These are phyloP conservation scores for Paramecium bursaria DNA, from an alignment of 73 alveolate genomes.

Conservation along the genomic window DNA sequence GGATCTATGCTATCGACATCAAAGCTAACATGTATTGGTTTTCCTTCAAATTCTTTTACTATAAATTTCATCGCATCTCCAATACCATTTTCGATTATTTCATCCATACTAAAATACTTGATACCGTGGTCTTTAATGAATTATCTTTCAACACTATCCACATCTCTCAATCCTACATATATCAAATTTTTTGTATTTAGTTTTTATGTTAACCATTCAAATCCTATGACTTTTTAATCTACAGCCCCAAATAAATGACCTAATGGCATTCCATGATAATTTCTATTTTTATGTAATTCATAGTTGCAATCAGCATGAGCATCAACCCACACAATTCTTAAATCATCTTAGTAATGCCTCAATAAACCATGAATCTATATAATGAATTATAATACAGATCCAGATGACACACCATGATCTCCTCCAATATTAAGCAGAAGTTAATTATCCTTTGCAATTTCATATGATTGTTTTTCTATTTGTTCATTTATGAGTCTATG, in stretches of 20 bases:
- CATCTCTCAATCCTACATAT: constrained; percentile 8
- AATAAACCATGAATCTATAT: constrained; percentile 6
- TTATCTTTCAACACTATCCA: constrained; percentile 23
- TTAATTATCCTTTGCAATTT: background rate
- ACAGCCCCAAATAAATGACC: constrained; percentile 29
- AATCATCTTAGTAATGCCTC: background rate
- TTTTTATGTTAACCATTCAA: constrained; percentile 3
- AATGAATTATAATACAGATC: background rate
- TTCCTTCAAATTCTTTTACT: constrained; percentile 29
- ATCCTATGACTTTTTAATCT: background rate
- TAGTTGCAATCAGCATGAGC: constrained; percentile 45
- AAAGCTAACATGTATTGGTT: constrained; percentile 42
- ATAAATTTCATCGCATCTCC: constrained; percentile 21
- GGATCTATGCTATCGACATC: constrained; percentile 42
- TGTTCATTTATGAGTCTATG: too few species aligned
- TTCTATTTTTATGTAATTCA: background rate
- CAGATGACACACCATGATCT: constrained; percentile 11
- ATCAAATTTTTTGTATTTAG: background rate
- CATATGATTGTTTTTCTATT: background rate
- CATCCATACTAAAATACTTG: constrained; percentile 36
- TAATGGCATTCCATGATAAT: constrained; percentile 41
- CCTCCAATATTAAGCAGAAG: constrained; percentile 31
- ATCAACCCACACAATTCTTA: constrained; percentile 16
- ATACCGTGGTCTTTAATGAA: background rate
- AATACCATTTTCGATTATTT: constrained; percentile 32